Percentiles rank a stretch among this genome's conserved stretches.
Conservation (phyloP, 108 stramenopile genomes). For the Pseudonitzschia delicatissima region DNA sequence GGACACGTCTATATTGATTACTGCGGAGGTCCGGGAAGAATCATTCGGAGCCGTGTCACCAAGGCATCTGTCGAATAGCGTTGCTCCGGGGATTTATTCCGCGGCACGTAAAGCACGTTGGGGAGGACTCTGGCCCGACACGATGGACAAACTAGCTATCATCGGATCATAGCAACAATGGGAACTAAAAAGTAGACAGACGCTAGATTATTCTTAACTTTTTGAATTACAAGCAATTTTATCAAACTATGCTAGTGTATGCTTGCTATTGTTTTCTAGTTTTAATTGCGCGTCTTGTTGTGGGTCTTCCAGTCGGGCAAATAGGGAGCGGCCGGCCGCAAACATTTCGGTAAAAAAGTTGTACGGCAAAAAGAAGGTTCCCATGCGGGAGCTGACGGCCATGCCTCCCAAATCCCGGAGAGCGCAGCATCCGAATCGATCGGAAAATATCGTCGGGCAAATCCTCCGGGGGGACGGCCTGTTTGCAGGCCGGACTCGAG, state of each 20-base stretch:
- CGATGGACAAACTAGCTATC: conserved; percentile 18
- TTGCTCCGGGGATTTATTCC: conserved; percentile 68
- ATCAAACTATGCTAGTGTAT: no score
- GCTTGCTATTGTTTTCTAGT: no score
- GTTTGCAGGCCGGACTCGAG: conserved; percentile 87
- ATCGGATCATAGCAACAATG: background rate
- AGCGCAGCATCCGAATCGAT: conserved; percentile 87
- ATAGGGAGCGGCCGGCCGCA: conserved; percentile 77
- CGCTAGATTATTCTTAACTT: no score
- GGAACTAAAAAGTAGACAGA: no score
- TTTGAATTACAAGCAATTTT: no score
- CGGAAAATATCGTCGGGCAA: conserved; percentile 90
- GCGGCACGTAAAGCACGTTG: conserved; percentile 78
- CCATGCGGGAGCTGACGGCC: conserved; percentile 83
- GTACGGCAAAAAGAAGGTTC: conserved; percentile 88
- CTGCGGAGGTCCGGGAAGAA: conserved; percentile 60
- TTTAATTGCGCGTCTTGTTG: conserved; percentile 45
- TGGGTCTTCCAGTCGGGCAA: conserved; percentile 91
- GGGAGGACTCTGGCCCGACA: conserved; percentile 84
- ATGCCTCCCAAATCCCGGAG: conserved; percentile 85
- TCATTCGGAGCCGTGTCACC: conserved; percentile 60
- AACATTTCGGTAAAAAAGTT: conserved; percentile 92
- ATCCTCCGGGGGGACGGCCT: conserved; percentile 85
- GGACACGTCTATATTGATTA: conserved; percentile 78
- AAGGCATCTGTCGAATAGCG: conserved; percentile 41